Evolutionary conservation across 108 stramenopile species (phyloP).

Genomic region (Epithemia pelagica): DNA sequence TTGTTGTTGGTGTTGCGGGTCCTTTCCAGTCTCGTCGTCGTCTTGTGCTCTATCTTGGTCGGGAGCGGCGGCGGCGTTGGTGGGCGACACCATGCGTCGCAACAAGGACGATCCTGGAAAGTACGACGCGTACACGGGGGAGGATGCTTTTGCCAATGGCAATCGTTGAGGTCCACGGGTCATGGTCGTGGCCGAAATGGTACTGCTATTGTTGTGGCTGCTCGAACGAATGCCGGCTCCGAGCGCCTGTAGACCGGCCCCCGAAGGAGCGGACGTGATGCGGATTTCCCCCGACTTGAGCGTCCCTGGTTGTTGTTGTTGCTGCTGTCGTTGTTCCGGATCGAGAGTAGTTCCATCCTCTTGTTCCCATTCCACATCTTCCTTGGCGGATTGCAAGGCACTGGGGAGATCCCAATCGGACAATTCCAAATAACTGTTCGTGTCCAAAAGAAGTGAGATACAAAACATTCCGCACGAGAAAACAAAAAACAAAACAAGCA

Average conservation of each 20-base stretch:
- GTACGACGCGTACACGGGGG: neutral
- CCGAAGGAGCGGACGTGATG: neutral
- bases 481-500: neutral
- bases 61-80: no score
- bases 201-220: no score
- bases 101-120: neutral
- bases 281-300: conserved; percentile 18
- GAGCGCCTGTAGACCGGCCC: neutral
- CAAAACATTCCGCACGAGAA: neutral
- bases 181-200: neutral
- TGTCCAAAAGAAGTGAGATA: neutral
- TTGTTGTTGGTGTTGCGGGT: neutral
- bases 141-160: neutral
- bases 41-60: no score
- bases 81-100: neutral
- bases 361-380: conserved; percentile 71
- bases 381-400: conserved; percentile 54
- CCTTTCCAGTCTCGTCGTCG: conserved; percentile 8
- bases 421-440: conserved; percentile 49
- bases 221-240: conserved; percentile 10
- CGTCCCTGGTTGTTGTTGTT: no score
- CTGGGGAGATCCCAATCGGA: conserved; percentile 77
- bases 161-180: neutral
- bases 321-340: neutral
- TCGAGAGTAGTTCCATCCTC: conserved; percentile 3